Evolutionary conservation across 139 green algal genomes (phyloP).

Genomic region (Closterium sp.): DNA sequence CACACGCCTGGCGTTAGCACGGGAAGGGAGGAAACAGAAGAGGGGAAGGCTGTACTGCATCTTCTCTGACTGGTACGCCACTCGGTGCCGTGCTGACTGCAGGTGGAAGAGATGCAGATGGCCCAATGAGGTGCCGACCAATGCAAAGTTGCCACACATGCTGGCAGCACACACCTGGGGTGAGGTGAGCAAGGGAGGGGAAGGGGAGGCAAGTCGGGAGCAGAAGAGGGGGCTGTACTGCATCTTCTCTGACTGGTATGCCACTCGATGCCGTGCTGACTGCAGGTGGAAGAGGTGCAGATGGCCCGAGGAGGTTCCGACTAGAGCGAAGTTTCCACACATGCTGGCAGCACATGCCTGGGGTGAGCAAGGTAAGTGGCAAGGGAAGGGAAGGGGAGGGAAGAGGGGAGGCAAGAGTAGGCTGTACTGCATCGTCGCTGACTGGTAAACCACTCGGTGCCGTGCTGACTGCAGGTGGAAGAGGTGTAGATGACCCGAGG

Average conservation of each 20-base stretch:
- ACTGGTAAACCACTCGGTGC: no score
- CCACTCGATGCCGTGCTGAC: no score
- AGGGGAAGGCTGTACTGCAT: no score
- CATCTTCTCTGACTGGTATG: no score
- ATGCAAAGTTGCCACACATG: conserved; percentile 92
- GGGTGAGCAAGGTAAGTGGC: no score
- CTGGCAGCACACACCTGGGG: conserved; percentile 63
- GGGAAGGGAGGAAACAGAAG: no score
- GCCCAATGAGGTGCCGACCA: conserved; percentile 78
- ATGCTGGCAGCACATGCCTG: conserved; percentile 66
- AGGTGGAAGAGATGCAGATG: conserved; percentile 94
- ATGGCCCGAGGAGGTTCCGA: conserved; percentile 73
- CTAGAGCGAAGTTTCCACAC: conserved; percentile 95
- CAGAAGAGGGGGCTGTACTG: neutral
- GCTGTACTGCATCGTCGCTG: no score
- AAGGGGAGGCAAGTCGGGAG: neutral
- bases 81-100: no score
- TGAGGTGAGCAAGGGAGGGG: no score
- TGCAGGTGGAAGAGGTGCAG: conserved; percentile 96
- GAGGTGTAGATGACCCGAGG: conserved; percentile 75
- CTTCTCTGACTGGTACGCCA: no score
- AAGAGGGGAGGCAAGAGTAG: no score
- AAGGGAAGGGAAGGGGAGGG: no score
- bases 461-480: conserved; percentile 88
- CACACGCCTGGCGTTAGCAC: conserved; percentile 62